These are phyloP conservation scores for Moesziomyces aphidis DNA, from an alignment of 1,284 basidiomycete genomes.

Conservation along the genomic window DNA sequence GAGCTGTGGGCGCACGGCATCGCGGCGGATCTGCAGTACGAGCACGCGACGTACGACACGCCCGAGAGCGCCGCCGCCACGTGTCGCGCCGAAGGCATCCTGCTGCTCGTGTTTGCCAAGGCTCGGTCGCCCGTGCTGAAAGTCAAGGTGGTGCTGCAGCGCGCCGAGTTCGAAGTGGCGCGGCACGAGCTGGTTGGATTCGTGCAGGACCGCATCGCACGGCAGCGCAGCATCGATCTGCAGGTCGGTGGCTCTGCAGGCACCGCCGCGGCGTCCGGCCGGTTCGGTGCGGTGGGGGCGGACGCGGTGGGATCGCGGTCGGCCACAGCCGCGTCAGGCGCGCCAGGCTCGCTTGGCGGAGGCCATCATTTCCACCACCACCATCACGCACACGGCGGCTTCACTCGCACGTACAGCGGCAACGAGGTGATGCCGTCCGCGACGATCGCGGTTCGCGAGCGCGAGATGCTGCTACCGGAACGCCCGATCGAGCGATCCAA, in stretches of 20 bases:
- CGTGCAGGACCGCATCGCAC: slow-evolving; percentile 55
- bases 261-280: slow-evolving; percentile 1
- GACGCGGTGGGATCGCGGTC: slow-evolving; percentile 26
- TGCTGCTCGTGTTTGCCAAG: slow-evolving; percentile 60
- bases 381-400: slow-evolving; percentile 27
- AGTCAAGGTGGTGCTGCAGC: slow-evolving; percentile 57
- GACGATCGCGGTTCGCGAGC: slow-evolving; percentile 43
- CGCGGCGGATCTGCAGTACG: slow-evolving; percentile 86
- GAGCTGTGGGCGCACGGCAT: slow-evolving; percentile 84
- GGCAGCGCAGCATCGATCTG: slow-evolving; percentile 52
- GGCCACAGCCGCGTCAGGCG: slow-evolving; percentile 10
- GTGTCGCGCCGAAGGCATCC: slow-evolving; percentile 65
- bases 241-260: slow-evolving; percentile 35
- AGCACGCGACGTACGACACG: slow-evolving; percentile 61
- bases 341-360: slow-evolving; percentile 15
- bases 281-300: slow-evolving; percentile 13
- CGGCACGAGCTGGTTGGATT: slow-evolving; percentile 55
- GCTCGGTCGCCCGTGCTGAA: slow-evolving; percentile 58
- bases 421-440: slow-evolving; percentile 48
- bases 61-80: slow-evolving; percentile 58
- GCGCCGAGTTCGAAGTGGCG: slow-evolving; percentile 60
- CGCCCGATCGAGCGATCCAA: slow-evolving; percentile 46
- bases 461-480: slow-evolving; percentile 53
- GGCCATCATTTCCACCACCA: slow-evolving; percentile 27
- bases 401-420: slow-evolving; percentile 36